Percentiles rank a stretch among this genome's conserved stretches.
Conservation (phyloP, 1,284 basidiomycete genomes). For the Cutaneotrichosporon mucoides region DNA sequence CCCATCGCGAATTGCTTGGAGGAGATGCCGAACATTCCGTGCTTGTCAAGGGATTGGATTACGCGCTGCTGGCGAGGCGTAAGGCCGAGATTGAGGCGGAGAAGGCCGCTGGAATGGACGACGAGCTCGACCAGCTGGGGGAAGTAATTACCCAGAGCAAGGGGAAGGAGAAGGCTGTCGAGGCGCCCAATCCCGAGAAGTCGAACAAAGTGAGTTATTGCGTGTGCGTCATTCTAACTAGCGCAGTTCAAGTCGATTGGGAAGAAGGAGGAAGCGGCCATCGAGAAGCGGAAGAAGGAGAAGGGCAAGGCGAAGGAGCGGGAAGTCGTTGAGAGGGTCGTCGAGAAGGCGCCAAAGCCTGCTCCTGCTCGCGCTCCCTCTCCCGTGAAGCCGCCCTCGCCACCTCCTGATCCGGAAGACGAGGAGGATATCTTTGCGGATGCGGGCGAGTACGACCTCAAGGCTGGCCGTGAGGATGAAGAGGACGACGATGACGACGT, state of each 20-base stretch:
- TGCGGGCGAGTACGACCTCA: conserved; percentile 73
- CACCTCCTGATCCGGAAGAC: conserved; percentile 26
- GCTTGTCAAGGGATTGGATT: conserved; percentile 80
- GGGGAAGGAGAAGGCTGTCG: conserved; percentile 8
- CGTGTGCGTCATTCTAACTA: conserved; percentile 12
- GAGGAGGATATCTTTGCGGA: conserved; percentile 72
- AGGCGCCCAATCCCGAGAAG: not conserved
- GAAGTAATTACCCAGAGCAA: conserved; percentile 26
- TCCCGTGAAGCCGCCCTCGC: conserved; percentile 2
- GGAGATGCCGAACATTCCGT: conserved; percentile 80
- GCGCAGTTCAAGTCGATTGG: conserved; percentile 44
- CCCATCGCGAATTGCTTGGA: conserved; percentile 75
- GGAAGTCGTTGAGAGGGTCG: too few relatives aligned
- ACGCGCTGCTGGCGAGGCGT: conserved; percentile 76
- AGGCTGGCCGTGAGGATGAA: conserved; percentile 46
- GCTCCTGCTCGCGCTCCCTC: too few relatives aligned
- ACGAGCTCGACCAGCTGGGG: conserved; percentile 61
- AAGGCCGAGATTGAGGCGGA: conserved; percentile 59
- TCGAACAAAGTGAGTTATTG: conserved; percentile 27
- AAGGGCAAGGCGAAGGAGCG: conserved; percentile 3
- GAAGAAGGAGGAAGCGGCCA: conserved; percentile 19
- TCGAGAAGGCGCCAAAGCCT: too few relatives aligned
- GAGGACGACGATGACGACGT: conserved; percentile 36
- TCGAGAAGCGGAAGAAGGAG: conserved; percentile 27
- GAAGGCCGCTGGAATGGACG: conserved; percentile 62